Conservation (phyloP, 495 filamentous ascomycete species). For the Parmelia sp. region DNA sequence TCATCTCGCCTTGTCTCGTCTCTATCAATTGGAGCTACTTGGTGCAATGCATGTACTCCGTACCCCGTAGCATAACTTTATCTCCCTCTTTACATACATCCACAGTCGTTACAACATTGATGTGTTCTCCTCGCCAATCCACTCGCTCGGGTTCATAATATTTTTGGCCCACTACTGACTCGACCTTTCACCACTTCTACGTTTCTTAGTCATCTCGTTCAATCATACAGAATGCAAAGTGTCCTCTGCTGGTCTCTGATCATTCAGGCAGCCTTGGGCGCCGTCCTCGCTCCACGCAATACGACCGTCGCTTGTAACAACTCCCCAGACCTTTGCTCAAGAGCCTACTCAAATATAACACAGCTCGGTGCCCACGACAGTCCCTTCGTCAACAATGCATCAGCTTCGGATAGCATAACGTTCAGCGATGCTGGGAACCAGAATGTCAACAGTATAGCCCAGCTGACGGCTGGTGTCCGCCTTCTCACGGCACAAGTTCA, state of each 20-base stretch:
- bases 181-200: neutral
- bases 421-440: constrained; percentile 60
- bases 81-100: neutral
- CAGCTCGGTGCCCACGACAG: constrained; percentile 60
- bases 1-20: neutral
- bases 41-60: neutral
- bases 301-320: constrained; percentile 48
- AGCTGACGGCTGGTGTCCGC: constrained; percentile 63
- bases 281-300: constrained; percentile 10
- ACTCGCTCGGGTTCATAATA: neutral
- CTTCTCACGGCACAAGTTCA: constrained; percentile 69
- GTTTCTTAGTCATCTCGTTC: neutral
- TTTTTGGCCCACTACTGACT: neutral
- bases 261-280: constrained; percentile 7
- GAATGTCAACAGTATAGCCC: constrained; percentile 58
- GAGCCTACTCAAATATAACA: constrained; percentile 55
- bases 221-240: constrained; percentile 1
- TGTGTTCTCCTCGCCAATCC: neutral
- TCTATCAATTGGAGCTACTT: neutral
- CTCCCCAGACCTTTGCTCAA: constrained; percentile 52
- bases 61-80: neutral
- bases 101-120: constrained; percentile 8
- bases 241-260: neutral
- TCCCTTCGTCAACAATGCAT: constrained; percentile 48
- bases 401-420: constrained; percentile 28